A percentile compares a stretch with the other conserved stretches of the same genome.
Evolutionary conservation across 2,329 filamentous ascomycete species (phyloP).

Genomic region (Calcarisporium arbuscula): DNA sequence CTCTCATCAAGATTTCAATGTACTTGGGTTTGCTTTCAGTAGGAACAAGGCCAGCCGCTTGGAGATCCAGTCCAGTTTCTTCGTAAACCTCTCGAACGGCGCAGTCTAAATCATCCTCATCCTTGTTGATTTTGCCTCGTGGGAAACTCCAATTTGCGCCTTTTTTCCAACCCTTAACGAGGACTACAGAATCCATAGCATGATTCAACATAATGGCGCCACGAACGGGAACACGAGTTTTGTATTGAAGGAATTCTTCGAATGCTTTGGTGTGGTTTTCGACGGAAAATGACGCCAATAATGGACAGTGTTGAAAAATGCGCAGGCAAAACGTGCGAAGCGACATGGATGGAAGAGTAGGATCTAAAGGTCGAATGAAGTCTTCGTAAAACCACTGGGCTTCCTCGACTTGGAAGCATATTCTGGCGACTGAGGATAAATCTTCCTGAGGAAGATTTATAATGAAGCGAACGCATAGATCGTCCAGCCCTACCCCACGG

Average conservation of each 20-base stretch:
- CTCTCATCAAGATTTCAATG: slow-evolving; percentile 83
- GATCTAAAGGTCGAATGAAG: slow-evolving; percentile 88
- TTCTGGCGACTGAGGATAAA: slow-evolving; percentile 80
- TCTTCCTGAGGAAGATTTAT: slow-evolving; percentile 93
- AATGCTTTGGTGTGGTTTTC: slow-evolving; percentile 78
- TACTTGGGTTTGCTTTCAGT: slow-evolving; percentile 67
- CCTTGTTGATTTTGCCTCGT: slow-evolving; percentile 95
- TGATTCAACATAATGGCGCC: slow-evolving; percentile 91
- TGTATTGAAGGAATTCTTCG: slow-evolving; percentile 88
- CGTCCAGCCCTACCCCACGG: slow-evolving; percentile 73
- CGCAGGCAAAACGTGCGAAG: slow-evolving; percentile 80
- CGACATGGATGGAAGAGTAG: slow-evolving; percentile 75
- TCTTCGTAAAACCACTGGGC: slow-evolving; percentile 99
- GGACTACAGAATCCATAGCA: slow-evolving; percentile 85
- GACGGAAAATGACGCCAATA: slow-evolving; percentile 73
- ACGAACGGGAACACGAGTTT: slow-evolving; percentile 86
- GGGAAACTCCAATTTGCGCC: slow-evolving; percentile 95
- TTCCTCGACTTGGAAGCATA: slow-evolving; percentile 98
- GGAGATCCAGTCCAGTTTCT: slow-evolving; percentile 86
- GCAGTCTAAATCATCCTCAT: slow-evolving; percentile 89
- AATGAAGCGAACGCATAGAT: slow-evolving; percentile 95
- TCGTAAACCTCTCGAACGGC: slow-evolving; percentile 92
- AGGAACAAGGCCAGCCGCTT: slow-evolving; percentile 67
- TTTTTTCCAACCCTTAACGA: slow-evolving; percentile 98
- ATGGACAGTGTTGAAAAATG: slow-evolving; percentile 90